Evolutionary conservation across 2,329 filamentous ascomycete genomes (phyloP), one percentile per base, ranked within the genome.

Genomic region (Ophiostoma tasmaniense): DNA sequence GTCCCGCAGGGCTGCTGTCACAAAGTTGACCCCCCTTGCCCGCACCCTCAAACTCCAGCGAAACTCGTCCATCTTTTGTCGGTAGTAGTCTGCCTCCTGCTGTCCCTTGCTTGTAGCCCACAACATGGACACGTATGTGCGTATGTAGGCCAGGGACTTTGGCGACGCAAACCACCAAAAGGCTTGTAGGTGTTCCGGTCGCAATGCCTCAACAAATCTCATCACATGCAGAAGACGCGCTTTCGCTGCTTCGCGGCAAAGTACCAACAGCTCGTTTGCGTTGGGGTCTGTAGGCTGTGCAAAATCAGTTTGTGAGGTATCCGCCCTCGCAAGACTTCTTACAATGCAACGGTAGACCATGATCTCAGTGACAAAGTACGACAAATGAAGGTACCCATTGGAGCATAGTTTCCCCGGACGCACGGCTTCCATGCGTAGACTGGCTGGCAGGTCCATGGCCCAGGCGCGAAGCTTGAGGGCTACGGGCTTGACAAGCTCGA

Each of bases 361-460:
- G 67, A 84, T 82, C 69, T 84, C 83, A 0, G 83, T 81, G 0
- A 82, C 81, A 65, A 82, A 80, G 71, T 84, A 84, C 0, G 83
- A 81, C 2, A 85, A 77, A 66, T 84, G 81, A 10, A 85, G 75
- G 55, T 81, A 83, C 1, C 82, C 79, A 72, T 73, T 78, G 70
- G 77, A 78, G 66, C 74, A 74, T 3, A 76, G 73, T 68, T 73
- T 74, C n/a, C 73, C 70, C 10, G 73, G 69, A 42, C 69, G 70
- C 14, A 50, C 45, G 0, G 45, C 45, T 22, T 50, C 45, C 45
- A 50, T 50, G 17, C 45, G 45, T 6, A 50, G 20, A 10, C 45
- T 50, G 2, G 45, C 45, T 20, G 45, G 45, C 17, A 50, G 45
- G 1, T 17, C 45, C 45, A 22, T 50, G 14, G 45, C 45, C 45